Evolutionary conservation across 345 rosid species (phyloP).

Genomic region (Mallotus nudiflorus): DNA sequence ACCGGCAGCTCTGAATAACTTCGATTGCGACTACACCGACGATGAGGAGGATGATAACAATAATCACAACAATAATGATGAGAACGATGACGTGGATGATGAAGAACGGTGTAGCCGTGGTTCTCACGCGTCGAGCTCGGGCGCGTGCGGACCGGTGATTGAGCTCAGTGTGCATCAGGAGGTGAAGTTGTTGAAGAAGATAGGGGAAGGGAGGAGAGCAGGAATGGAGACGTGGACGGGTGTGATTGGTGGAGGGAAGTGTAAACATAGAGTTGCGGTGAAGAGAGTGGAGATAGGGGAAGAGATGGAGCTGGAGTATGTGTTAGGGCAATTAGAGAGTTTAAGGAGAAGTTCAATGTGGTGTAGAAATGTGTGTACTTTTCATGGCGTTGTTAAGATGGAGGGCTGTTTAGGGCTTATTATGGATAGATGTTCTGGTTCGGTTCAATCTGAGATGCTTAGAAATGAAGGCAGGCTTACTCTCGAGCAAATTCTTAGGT

Average conservation of each 20-base stretch:
- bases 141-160: constrained; percentile 62
- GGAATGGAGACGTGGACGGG: constrained; percentile 86
- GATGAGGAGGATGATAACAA: constrained; percentile 49
- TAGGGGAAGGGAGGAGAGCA: constrained; percentile 64
- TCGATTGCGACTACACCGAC: constrained; percentile 73
- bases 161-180: constrained; percentile 76
- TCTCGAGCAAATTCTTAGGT: constrained; percentile 95
- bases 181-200: constrained; percentile 54
- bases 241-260: constrained; percentile 49
- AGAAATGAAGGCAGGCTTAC: constrained; percentile 91
- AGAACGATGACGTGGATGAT: constrained; percentile 10
- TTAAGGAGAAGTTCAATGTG: constrained; percentile 78
- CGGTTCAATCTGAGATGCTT: constrained; percentile 88
- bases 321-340: constrained; percentile 69
- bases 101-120: constrained; percentile 51
- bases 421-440: constrained; percentile 81
- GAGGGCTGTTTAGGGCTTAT: constrained; percentile 65
- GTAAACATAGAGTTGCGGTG: constrained; percentile 54
- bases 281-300: constrained; percentile 69
- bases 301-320: constrained; percentile 78
- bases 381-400: constrained; percentile 79
- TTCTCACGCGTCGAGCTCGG: constrained; percentile 62
- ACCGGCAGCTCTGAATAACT: constrained; percentile 34
- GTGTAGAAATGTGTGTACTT: constrained; percentile 92
- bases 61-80: constrained; percentile 7